These are phyloP conservation scores for Huntiella savannae DNA, from an alignment of 2,329 filamentous ascomycete genomes.

Conservation along the genomic window DNA sequence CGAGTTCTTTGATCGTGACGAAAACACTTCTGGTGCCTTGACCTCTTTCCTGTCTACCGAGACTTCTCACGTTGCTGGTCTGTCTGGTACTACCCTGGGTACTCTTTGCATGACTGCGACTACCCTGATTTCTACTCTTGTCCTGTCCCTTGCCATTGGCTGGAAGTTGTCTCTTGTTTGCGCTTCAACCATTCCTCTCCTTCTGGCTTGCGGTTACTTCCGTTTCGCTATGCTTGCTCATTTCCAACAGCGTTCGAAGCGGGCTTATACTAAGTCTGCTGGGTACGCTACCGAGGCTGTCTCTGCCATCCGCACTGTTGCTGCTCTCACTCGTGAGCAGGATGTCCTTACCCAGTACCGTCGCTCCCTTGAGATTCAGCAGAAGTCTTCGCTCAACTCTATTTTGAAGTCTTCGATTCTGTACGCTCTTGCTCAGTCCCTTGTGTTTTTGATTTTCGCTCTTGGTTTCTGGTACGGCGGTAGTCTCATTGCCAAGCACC, in stretches of 20 bases:
- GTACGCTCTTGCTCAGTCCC: conserved; percentile 68
- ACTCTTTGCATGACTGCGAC: conserved; percentile 66
- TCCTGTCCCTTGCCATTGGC: conserved; percentile 52
- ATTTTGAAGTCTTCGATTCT: conserved; percentile 58
- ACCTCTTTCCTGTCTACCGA: conserved; percentile 80
- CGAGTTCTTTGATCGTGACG: conserved; percentile 71
- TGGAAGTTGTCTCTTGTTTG: conserved; percentile 83
- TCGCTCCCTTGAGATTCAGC: conserved; percentile 44
- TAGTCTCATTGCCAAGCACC: conserved; percentile 46
- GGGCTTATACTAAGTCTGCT: conserved; percentile 61
- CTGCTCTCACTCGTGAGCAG: conserved; percentile 67
- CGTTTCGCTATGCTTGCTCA: conserved; percentile 68
- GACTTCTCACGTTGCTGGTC: conserved; percentile 71
- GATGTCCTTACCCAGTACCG: conserved; percentile 63
- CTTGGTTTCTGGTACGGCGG: conserved; percentile 90
- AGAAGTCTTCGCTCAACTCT: conserved; percentile 48
- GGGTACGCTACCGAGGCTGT: conserved; percentile 86
- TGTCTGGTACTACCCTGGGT: conserved; percentile 73
- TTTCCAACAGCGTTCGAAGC: conserved; percentile 63
- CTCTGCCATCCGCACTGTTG: conserved; percentile 82
- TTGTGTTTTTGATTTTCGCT: conserved; percentile 68
- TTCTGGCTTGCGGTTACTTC: conserved; percentile 68
- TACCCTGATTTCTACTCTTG: conserved; percentile 57
- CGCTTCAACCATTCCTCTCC: conserved; percentile 55
- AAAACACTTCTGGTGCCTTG: conserved; percentile 75